phyloP scores from a whole-genome alignment of 495 filamentous ascomycete species.

The Bacidia rubella region DNA sequence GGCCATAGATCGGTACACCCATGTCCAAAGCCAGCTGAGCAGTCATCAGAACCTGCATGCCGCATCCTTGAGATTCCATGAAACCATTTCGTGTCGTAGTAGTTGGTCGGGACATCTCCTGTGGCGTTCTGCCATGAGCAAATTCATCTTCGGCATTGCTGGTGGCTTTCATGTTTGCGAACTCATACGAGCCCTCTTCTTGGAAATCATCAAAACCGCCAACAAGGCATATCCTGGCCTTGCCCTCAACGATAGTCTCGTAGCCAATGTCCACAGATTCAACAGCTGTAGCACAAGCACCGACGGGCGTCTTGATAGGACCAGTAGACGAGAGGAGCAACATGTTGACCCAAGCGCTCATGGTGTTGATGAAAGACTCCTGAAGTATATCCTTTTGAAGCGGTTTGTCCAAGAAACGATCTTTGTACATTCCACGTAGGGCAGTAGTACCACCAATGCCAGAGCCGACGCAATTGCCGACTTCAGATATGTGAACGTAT shows the following conservation, averaged over 20 bases:
- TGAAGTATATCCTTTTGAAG: constrained; percentile 98
- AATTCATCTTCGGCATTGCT: constrained; percentile 95
- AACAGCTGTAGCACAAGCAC: constrained; percentile 92
- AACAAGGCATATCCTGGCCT: constrained; percentile 91
- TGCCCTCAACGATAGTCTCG: constrained; percentile 95
- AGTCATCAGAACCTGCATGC: constrained; percentile 97
- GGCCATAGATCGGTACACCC: constrained; percentile 91
- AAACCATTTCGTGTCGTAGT: constrained; percentile 95
- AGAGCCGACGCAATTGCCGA: constrained; percentile 96
- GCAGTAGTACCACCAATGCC: constrained; percentile 91
- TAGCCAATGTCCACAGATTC: constrained; percentile 97
- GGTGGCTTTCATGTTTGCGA: constrained; percentile 99
- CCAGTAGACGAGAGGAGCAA: constrained; percentile 89
- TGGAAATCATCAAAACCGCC: constrained; percentile 99
- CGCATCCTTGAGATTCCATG: constrained; percentile 97
- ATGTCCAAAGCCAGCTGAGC: constrained; percentile 92
- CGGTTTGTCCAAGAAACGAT: constrained; percentile 92
- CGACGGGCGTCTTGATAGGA: constrained; percentile 96
- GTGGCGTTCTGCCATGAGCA: constrained; percentile 84
- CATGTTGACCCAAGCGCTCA: constrained; percentile 99
- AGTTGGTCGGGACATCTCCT: constrained; percentile 94
- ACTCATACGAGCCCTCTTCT: constrained; percentile 97
- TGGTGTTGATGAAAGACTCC: constrained; percentile 99
- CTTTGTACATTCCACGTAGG: constrained; percentile 95
- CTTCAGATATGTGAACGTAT: constrained; percentile 95